A percentile compares a stretch with the other conserved stretches of the same genome.
phyloP scores from a whole-genome alignment of 2,329 filamentous ascomycete species.

The Albifimbria verrucaria region DNA sequence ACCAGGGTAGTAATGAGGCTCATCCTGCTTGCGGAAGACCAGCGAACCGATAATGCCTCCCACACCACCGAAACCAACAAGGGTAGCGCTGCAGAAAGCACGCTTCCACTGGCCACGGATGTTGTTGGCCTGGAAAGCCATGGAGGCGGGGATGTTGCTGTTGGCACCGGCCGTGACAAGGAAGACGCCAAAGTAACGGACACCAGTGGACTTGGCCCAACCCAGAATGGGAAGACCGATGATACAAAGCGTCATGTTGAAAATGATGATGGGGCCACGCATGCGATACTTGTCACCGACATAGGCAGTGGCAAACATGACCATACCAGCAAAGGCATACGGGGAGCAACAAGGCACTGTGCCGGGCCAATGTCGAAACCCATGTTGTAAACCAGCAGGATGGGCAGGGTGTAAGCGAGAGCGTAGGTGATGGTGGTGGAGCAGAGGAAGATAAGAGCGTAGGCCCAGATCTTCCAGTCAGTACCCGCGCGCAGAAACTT shows the following conservation, averaged over 20 bases:
- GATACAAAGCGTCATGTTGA: conserved; percentile 63
- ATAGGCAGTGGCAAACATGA: conserved; percentile 60
- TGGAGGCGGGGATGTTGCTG: conserved; percentile 69
- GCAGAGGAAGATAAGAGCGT: conserved; percentile 59
- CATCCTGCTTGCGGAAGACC: conserved; percentile 63
- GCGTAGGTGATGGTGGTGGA: conserved; percentile 72
- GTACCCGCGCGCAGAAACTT: conserved; percentile 43
- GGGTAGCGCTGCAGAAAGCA: conserved; percentile 71
- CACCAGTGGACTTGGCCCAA: conserved; percentile 52
- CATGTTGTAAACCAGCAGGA: conserved; percentile 64
- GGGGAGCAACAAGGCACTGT: conserved; percentile 72
- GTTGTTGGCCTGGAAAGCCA: conserved; percentile 85
- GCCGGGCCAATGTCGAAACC: conserved; percentile 60
- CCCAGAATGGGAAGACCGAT: conserved; percentile 72
- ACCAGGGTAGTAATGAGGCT: conserved; percentile 50
- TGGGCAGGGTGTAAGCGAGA: conserved; percentile 74
- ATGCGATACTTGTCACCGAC: conserved; percentile 63
- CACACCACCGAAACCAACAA: conserved; percentile 73
- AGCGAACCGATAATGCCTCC: conserved; percentile 74
- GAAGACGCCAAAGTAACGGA: conserved; percentile 73
- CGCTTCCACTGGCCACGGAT: conserved; percentile 87
- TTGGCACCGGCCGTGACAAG: conserved; percentile 74
- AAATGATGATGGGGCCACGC: conserved; percentile 63
- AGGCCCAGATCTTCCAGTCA: conserved; percentile 61
- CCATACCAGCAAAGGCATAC: conserved; percentile 60